Percentiles rank a stretch among this genome's conserved stretches.
These are phyloP conservation scores for Fusarium sterilihyphosum DNA, from an alignment of 2,329 filamentous ascomycete genomes.

Conservation along the genomic window DNA sequence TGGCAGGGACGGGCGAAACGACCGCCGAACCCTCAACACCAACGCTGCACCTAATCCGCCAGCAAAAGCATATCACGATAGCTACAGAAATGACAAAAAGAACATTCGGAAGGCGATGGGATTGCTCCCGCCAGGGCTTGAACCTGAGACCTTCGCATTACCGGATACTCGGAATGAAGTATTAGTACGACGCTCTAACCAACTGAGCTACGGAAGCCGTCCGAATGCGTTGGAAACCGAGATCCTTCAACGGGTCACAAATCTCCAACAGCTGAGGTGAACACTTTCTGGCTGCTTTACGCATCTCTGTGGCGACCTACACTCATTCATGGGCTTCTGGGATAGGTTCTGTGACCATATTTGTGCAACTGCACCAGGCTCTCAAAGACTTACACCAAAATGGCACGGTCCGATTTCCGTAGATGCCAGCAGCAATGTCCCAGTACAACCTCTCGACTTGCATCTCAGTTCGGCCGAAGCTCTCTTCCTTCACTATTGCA, in stretches of 20 bases:
- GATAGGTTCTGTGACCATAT: background rate
- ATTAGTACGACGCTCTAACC: constrained; percentile 1
- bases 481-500: background rate
- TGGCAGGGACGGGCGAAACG: background rate
- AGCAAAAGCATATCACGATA: background rate
- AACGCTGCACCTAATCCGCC: background rate
- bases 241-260: accelerated
- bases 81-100: background rate
- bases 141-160: background rate
- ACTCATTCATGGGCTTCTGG: background rate
- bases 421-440: background rate
- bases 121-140: background rate
- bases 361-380: background rate
- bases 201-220: constrained; percentile 3
- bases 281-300: too few relatives aligned
- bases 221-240: background rate
- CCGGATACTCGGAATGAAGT: background rate
- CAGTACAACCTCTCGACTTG: background rate
- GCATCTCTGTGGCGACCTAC: too few relatives aligned
- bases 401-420: background rate
- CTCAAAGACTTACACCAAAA: background rate
- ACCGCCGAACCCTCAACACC: background rate
- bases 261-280: too few relatives aligned
- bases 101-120: background rate
- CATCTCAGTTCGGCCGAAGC: too few relatives aligned